Percentiles rank a stretch among this genome's conserved stretches.
phyloP scores from a whole-genome alignment of 2,329 filamentous ascomycete species.

The Cladobotryum mycophilum region DNA sequence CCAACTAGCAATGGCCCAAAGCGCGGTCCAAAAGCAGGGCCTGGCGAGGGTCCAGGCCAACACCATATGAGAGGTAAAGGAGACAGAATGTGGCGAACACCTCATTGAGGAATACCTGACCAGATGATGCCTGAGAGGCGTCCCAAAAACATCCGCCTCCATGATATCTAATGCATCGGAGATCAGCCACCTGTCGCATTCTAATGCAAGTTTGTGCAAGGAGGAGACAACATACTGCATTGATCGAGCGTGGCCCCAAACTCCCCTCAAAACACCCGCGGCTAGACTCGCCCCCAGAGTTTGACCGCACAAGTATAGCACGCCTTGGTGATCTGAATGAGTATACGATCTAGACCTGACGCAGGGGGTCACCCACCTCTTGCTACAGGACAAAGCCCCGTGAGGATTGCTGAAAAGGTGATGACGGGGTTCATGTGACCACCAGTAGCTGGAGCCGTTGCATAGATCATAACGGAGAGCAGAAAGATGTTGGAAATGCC shows the following conservation, averaged over 20 bases:
- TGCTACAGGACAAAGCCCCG: constrained; percentile 42
- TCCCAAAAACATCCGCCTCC: constrained; percentile 35
- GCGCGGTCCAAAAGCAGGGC: constrained; percentile 40
- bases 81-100: constrained; percentile 30
- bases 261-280: constrained; percentile 35
- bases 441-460: constrained; percentile 41
- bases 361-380: constrained; percentile 22
- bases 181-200: too few species aligned
- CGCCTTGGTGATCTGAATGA: constrained; percentile 16
- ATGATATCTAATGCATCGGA: constrained; percentile 11
- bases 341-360: too few species aligned
- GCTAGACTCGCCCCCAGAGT: constrained; percentile 37
- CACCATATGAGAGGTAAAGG: constrained; percentile 42
- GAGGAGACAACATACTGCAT: constrained; percentile 17
- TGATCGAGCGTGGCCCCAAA: constrained; percentile 25
- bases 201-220: too few species aligned
- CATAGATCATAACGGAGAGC: constrained; percentile 43
- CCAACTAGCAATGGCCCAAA: constrained; percentile 44
- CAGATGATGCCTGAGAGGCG: constrained; percentile 26
- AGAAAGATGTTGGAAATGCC: constrained; percentile 34
- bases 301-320: constrained; percentile 42
- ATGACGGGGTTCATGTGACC: constrained; percentile 49
- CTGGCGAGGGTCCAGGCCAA: constrained; percentile 48
- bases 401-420: constrained; percentile 46
- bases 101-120: constrained; percentile 42